Base-by-base conservation (phyloP, 1,284 basidiomycete species). In the Meira nashicola region DNA sequence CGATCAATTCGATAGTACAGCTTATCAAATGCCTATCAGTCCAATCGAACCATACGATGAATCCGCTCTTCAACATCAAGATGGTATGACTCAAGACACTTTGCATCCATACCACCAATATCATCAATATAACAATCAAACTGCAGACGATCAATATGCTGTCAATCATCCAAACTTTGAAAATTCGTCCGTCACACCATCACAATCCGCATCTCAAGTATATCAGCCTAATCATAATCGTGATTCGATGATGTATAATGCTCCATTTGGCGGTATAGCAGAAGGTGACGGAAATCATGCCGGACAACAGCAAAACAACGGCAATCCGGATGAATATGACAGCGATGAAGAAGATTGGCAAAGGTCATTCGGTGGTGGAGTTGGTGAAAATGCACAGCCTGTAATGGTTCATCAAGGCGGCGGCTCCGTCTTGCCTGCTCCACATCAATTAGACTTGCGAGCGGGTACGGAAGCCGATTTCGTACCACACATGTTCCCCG, bases 181-280 rank as follows among this genome's bases (percentile, higher is more conserved):
- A 43, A 66, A 66, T 40, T 71, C 73, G 37, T 75, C 75, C 10
- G 73, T 79, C 43, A 78, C 79, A 1, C 79, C 79, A 0, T 79
- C 76, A 9, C 77, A 80, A 55, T 78, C 76, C 14, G 79, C 79
- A 2, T 78, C 76, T 17, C 79, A 80, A 51, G 70, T 76, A 38
- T 67, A 73, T 57, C 58, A 66, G 15, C 58, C 65, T 57, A 17
- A 53, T 5, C 37, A 37, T 41, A n/a, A 39, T 14, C 50, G 50
- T 55, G 25, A 48, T 23, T 48, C 46, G 14, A 25, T 23, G 17
- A 23, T 23, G 17, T 48, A 48, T 12, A 17, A 15, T 25, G 46
- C 46, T 48, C 65, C 23, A 62, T 68, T 39, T 51, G 64, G 17
- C 63, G 64, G 11, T 65, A 67, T n/a, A 54, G 53, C 2, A 61